Evolutionary conservation across 805 yeast species (phyloP).

Genomic region (Lipomyces spencermartinsiae): DNA sequence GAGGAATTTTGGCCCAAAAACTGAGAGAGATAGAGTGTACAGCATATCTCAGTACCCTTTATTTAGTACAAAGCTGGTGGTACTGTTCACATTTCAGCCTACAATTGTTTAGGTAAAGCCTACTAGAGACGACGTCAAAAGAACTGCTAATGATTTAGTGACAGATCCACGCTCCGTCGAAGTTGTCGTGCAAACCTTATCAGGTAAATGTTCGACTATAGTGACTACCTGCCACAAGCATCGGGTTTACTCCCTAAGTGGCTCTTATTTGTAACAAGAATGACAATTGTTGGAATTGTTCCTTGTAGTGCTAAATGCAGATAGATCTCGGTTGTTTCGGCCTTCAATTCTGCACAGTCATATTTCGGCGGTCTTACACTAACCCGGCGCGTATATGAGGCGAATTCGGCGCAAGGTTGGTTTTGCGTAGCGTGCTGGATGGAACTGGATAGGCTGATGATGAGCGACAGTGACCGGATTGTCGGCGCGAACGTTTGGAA

Average conservation of each 20-base stretch:
- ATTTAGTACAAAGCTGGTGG: too few relatives aligned
- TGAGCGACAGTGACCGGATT: constrained; percentile 52
- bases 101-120: too few relatives aligned
- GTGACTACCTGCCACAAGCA: constrained; percentile 49
- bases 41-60: too few relatives aligned
- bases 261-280: constrained; percentile 63
- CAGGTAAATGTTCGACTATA: constrained; percentile 35
- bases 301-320: neutral
- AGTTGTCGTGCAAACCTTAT: neutral
- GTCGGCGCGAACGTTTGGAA: constrained; percentile 96
- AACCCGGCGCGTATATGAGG: constrained; percentile 80
- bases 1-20: too few relatives aligned
- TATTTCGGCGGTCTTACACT: constrained; percentile 75
- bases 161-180: neutral
- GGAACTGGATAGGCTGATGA: neutral
- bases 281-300: constrained; percentile 33
- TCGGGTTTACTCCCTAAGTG: constrained; percentile 77
- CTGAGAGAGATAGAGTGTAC: neutral
- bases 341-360: constrained; percentile 88
- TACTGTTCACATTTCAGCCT: too few relatives aligned
- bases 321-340: constrained; percentile 79
- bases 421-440: neutral
- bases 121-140: neutral
- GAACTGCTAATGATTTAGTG: neutral
- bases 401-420: constrained; percentile 62